phyloP scores from a whole-genome alignment of 306 rosid species.

The Casuarina glauca region DNA sequence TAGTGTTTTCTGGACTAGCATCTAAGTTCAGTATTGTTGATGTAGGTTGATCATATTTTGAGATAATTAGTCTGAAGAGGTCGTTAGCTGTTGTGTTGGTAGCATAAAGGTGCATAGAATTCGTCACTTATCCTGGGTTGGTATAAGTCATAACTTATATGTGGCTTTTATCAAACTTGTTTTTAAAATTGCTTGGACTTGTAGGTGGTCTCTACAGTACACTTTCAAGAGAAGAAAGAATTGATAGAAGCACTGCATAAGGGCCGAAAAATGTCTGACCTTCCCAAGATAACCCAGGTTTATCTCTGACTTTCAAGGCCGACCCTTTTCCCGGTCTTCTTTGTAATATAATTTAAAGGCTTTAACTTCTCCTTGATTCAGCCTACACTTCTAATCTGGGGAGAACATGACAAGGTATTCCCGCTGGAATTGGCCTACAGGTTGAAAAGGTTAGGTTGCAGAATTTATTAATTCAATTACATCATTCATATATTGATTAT shows the following conservation, averaged over 20 bases:
- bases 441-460: conserved; percentile 52
- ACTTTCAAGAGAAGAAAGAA: conserved; percentile 66
- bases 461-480: not conserved
- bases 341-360: not conserved
- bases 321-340: conserved; percentile 14
- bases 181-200: conserved; percentile 31
- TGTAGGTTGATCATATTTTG: not conserved
- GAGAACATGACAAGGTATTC: conserved; percentile 77
- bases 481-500: conserved; percentile 5
- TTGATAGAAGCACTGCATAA: conserved; percentile 58
- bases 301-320: not conserved
- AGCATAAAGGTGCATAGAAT: not conserved
- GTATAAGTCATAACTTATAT: not conserved
- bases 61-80: not conserved
- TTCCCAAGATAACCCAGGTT: conserved; percentile 87
- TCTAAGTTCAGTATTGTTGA: not conserved
- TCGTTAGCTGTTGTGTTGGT: too few species aligned
- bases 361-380: conserved; percentile 35
- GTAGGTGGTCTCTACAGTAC: conserved; percentile 74
- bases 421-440: conserved; percentile 88
- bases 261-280: conserved; percentile 63
- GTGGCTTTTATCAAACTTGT: conserved; percentile 1
- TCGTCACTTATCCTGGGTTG: not conserved
- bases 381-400: conserved; percentile 86
- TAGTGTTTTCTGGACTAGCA: not conserved